Conservation (phyloP, 2,329 filamentous ascomycete genomes). For the Xylaria polymorpha region DNA sequence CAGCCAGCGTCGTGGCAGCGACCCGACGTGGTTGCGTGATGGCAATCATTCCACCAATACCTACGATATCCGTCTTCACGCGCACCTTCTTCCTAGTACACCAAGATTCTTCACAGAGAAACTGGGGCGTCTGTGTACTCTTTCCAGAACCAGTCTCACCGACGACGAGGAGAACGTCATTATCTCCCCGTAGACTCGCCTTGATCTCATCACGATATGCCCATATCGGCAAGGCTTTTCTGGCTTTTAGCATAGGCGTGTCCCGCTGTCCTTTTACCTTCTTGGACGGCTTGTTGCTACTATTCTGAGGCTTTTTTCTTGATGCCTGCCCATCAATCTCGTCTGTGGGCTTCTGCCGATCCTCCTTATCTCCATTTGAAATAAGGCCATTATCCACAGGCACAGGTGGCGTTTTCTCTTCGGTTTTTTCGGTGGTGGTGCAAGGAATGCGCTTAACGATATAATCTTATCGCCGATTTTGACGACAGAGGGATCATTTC, state of each 20-base stretch:
- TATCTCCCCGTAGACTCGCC: slow-evolving; percentile 68
- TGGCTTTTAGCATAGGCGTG: slow-evolving; percentile 53
- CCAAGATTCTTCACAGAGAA: slow-evolving; percentile 82
- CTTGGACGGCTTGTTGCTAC: slow-evolving; percentile 6
- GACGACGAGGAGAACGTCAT: slow-evolving; percentile 81
- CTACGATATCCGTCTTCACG: slow-evolving; percentile 58
- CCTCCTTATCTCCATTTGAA: slow-evolving; percentile 31
- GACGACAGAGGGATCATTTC: slow-evolving; percentile 52
- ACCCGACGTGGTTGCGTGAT: slow-evolving; percentile 95
- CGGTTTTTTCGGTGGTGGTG: slow-evolving; percentile 41
- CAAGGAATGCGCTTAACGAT: slow-evolving; percentile 62
- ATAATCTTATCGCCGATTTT: slow-evolving; percentile 62
- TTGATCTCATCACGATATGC: slow-evolving; percentile 77
- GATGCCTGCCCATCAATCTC: slow-evolving; percentile 11
- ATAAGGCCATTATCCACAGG: slow-evolving; percentile 24
- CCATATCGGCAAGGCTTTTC: slow-evolving; percentile 85
- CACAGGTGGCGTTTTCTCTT: slow-evolving; percentile 35
- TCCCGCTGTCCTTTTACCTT: slow-evolving; percentile 35
- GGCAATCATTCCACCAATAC: slow-evolving; percentile 83
- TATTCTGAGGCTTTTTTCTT: slow-evolving; percentile 1
- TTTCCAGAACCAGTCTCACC: slow-evolving; percentile 98
- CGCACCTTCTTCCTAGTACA: slow-evolving; percentile 71
- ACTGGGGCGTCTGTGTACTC: slow-evolving; percentile 95
- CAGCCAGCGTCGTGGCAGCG: slow-evolving; percentile 89
- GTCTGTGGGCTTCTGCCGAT: slow-evolving; percentile 29